Percentiles rank a stretch among this genome's conserved stretches.
phyloP scores from a whole-genome alignment of 331 rosid species.

The Quercus lobata region DNA sequence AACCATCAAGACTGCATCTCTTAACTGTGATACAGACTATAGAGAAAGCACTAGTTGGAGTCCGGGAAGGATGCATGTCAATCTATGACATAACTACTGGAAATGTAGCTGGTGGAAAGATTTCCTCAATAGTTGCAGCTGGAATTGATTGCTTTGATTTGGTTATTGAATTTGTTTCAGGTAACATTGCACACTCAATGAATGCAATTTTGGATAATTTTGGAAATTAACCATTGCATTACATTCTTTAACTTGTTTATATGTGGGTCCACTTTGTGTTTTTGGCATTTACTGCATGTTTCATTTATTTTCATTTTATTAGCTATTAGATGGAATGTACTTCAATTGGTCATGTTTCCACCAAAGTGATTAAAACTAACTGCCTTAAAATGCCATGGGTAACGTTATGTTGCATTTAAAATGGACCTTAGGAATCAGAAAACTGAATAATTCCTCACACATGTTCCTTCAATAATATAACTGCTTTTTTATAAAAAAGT shows the following conservation, averaged over 20 bases:
- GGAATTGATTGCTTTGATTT: constrained; percentile 82
- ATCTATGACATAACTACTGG: constrained; percentile 54
- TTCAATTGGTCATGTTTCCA: neutral
- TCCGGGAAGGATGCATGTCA: constrained; percentile 44
- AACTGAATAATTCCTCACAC: neutral
- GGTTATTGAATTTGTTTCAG: constrained; percentile 84
- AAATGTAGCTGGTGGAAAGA: constrained; percentile 54
- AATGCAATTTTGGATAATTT: constrained; percentile 12
- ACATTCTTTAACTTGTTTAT: constrained; percentile 3
- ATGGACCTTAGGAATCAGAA: neutral
- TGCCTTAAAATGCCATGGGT: neutral
- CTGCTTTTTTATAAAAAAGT: neutral
- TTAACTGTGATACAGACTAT: constrained; percentile 64
- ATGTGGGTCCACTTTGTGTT: constrained; percentile 6
- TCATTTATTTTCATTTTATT: neutral
- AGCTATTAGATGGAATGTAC: neutral
- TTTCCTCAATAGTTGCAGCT: constrained; percentile 70
- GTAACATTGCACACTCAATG: constrained; percentile 36
- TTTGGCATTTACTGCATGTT: neutral
- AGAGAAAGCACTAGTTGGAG: constrained; percentile 80
- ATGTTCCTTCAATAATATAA: neutral
- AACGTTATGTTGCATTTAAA: neutral
- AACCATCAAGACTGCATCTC: constrained; percentile 65
- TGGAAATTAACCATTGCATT: constrained; percentile 4
- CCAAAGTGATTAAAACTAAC: neutral